phyloP scores from a whole-genome alignment of 345 rosid species.

The Dimocarpus longan region DNA sequence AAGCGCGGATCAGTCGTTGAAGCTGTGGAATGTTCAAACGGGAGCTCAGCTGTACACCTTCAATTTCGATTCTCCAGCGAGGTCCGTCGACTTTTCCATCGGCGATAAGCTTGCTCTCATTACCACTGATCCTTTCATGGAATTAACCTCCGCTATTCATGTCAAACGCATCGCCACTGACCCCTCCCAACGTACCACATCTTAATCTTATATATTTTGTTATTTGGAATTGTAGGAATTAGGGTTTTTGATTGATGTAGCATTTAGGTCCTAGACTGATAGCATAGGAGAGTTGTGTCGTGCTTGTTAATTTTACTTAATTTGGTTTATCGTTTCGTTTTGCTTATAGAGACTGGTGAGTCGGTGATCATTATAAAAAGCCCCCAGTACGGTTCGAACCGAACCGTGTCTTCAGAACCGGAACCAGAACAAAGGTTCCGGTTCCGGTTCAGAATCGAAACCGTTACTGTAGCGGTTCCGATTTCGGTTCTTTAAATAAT shows the following conservation, averaged over 20 bases:
- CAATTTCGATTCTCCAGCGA: conserved; percentile 78
- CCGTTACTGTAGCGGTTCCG: no score
- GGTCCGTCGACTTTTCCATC: conserved; percentile 81
- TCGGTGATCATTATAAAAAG: conserved; percentile 66
- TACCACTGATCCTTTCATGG: conserved; percentile 96
- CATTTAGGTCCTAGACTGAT: no score
- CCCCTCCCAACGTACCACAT: conserved; percentile 55
- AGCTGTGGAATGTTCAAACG: conserved; percentile 84
- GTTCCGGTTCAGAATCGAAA: no score
- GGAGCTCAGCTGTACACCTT: conserved; percentile 68
- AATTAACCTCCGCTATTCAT: conserved; percentile 76
- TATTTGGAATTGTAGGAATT: no score
- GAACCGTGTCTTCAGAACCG: no score
- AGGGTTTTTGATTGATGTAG: no score
- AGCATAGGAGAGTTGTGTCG: no score
- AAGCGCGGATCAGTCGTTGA: conserved; percentile 90
- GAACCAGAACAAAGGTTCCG: no score
- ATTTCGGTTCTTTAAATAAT: no score
- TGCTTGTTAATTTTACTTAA: background rate
- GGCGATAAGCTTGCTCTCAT: conserved; percentile 93
- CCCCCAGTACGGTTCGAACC: no score
- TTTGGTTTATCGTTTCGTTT: background rate
- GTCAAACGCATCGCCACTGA: conserved; percentile 75
- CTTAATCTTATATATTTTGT: no score
- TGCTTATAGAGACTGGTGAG: conserved; percentile 63